Percentiles rank a stretch among this genome's conserved stretches.
These are phyloP conservation scores for Diddensiella caesifluorescens DNA, from an alignment of 805 yeast species.

Conservation along the genomic window DNA sequence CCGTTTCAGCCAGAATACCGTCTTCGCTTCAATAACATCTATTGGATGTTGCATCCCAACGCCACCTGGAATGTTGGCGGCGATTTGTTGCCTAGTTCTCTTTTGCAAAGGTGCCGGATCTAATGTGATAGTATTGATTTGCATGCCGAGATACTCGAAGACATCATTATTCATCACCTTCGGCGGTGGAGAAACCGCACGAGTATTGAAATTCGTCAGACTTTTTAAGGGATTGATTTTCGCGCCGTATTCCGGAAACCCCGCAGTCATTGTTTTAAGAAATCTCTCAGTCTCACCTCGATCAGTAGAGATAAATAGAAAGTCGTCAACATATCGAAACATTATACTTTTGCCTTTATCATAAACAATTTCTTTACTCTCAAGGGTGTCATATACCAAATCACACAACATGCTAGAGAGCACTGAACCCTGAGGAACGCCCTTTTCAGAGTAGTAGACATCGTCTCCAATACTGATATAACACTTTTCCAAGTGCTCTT, in stretches of 20 bases:
- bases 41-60: slow-evolving; percentile 1
- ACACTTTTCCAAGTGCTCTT: slow-evolving; percentile 50
- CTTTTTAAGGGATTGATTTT: slow-evolving; percentile 40
- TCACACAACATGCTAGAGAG: slow-evolving; percentile 73
- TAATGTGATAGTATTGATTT: slow-evolving; percentile 18
- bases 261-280: slow-evolving; percentile 30
- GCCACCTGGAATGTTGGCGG: slow-evolving; percentile 4
- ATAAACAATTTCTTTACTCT: slow-evolving; percentile 34
- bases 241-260: slow-evolving; percentile 42
- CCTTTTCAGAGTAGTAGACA: slow-evolving; percentile 49
- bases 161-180: slow-evolving; percentile 8
- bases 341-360: slow-evolving; percentile 30
- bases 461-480: slow-evolving; percentile 33
- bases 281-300: slow-evolving; percentile 30
- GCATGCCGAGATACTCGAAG: slow-evolving; percentile 17
- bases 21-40: not conserved
- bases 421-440: slow-evolving; percentile 82
- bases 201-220: slow-evolving; percentile 23
- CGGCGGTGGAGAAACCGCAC: not conserved
- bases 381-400: slow-evolving; percentile 58
- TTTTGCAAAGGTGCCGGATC: slow-evolving; percentile 12
- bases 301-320: slow-evolving; percentile 57
- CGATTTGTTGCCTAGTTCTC: not conserved
- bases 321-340: slow-evolving; percentile 79
- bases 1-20: slow-evolving; percentile 5